Percentiles rank a stretch among this genome's conserved stretches.
Evolutionary conservation across 2,329 filamentous ascomycete species (phyloP).

Genomic region (Dactylellina parvicollis): DNA sequence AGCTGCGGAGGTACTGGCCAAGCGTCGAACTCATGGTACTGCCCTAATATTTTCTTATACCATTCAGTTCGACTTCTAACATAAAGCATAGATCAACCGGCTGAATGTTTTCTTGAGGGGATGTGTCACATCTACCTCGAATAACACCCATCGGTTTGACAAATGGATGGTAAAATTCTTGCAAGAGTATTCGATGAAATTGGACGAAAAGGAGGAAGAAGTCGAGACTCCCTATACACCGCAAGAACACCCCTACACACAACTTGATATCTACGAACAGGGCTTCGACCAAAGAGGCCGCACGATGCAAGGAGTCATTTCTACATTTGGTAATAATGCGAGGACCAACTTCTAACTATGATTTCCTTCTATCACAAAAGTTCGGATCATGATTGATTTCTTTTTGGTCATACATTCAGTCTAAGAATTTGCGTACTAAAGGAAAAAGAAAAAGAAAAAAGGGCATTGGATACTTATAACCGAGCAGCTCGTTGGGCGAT

Average conservation of each 20-base stretch:
- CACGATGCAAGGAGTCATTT: slow-evolving; percentile 28
- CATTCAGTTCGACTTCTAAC: slow-evolving; percentile 1
- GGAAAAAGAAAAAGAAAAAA: background rate
- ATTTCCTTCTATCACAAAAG: too few species aligned
- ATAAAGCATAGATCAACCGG: slow-evolving; percentile 58
- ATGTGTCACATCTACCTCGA: slow-evolving; percentile 58
- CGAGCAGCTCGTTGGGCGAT: background rate
- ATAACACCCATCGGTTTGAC: slow-evolving; percentile 59
- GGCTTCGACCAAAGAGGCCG: slow-evolving; percentile 15
- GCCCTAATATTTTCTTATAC: background rate
- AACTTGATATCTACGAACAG: background rate
- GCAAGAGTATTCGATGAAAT: slow-evolving; percentile 59
- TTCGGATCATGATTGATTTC: too few species aligned
- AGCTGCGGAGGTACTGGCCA: slow-evolving; percentile 60
- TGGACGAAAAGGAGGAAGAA: slow-evolving; percentile 55
- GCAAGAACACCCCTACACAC: background rate
- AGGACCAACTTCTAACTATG: background rate
- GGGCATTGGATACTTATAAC: background rate
- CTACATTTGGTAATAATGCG: slow-evolving; percentile 1
- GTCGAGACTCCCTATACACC: background rate
- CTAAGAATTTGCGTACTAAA: background rate
- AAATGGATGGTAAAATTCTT: slow-evolving; percentile 60
- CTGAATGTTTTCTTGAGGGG: slow-evolving; percentile 60
- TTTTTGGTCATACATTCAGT: background rate
- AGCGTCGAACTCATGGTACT: slow-evolving; percentile 61